Base-by-base conservation (phyloP, 2,329 filamentous ascomycete species). In the Moelleriella libera region DNA sequence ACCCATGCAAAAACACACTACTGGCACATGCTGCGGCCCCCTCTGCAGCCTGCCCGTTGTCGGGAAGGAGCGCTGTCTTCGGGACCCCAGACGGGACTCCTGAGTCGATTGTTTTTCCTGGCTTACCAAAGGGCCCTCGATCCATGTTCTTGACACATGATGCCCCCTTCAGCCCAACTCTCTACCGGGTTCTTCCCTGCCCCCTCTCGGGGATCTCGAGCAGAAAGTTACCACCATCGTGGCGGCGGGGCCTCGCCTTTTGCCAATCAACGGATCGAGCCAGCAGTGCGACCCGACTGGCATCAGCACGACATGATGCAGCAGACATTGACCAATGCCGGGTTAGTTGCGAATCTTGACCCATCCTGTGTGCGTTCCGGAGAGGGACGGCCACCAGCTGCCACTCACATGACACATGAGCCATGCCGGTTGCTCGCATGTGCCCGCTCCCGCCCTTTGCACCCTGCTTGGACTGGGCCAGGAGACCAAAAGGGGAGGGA, bases 21-120 rank as follows among this genome's bases (percentile, higher is more conserved):
- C 54, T 58, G 49, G 55, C 63, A 61, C 60, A 58, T 60, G 50
- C 62, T 66, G 63, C 63, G 63, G 63, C 63, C 63, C 55, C 49
- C 55, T 63, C 62, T 66, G 62, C 61, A 60, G 58, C 63, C 59
- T 48, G 49, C 52, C 52, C 53, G 57, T 57, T 55, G 53, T 56
- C 61, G 61, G 60, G 57, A 60, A 58, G 56, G 60, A 59, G 60
- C 59, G 60, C 54, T 52, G n/a, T 48, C 30, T 30, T 51, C 59
- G 59, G 55, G 56, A 60, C 61, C 60, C 60, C 57, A 48, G 49
- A 53, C 45, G 47, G 48, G 31, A 47, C 34, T 9, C 21, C 12
- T 50, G 37, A 43, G 34, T 11, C 12, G 29, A 28, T 48, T 45
- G 29, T 39, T 40, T 29, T 31, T 11, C 43, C 8, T 29, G 9